A percentile compares a stretch with the other conserved stretches of the same genome.
These are phyloP conservation scores for Leucaena leucocephala DNA, from an alignment of 306 rosid genomes.

Conservation along the genomic window DNA sequence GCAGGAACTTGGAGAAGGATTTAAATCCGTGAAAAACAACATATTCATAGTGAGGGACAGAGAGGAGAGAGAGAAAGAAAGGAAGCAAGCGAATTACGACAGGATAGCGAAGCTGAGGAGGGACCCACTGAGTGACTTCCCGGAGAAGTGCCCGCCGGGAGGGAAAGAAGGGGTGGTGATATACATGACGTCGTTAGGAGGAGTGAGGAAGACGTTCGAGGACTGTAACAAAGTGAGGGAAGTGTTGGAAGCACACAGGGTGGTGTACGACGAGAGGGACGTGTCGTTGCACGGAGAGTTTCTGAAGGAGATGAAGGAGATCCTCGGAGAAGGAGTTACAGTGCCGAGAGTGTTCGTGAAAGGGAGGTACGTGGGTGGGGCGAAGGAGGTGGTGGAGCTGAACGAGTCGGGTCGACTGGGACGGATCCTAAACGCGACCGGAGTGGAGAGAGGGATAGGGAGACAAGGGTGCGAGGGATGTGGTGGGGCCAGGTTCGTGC, in stretches of 20 bases:
- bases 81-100: conserved; percentile 35
- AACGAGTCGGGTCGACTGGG: conserved; percentile 69
- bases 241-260: conserved; percentile 59
- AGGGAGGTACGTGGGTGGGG: conserved; percentile 86
- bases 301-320: conserved; percentile 59
- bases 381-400: conserved; percentile 56
- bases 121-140: conserved; percentile 65
- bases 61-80: conserved; percentile 67
- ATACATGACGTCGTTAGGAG: conserved; percentile 86
- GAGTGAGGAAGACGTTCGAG: conserved; percentile 77
- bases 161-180: conserved; percentile 70
- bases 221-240: conserved; percentile 67
- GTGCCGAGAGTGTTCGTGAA: conserved; percentile 80
- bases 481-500: conserved; percentile 85
- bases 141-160: conserved; percentile 73
- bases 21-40: conserved; percentile 57
- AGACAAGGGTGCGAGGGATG: conserved; percentile 69
- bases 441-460: conserved; percentile 73
- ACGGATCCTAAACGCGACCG: conserved; percentile 53
- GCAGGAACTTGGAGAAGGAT: not conserved
- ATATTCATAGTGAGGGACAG: conserved; percentile 70
- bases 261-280: conserved; percentile 85
- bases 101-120: conserved; percentile 31
- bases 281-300: conserved; percentile 80
- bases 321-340: conserved; percentile 44